Evolutionary conservation across 1,284 basidiomycete genomes (phyloP).

Genomic region (Sporisorium scitamineum): DNA sequence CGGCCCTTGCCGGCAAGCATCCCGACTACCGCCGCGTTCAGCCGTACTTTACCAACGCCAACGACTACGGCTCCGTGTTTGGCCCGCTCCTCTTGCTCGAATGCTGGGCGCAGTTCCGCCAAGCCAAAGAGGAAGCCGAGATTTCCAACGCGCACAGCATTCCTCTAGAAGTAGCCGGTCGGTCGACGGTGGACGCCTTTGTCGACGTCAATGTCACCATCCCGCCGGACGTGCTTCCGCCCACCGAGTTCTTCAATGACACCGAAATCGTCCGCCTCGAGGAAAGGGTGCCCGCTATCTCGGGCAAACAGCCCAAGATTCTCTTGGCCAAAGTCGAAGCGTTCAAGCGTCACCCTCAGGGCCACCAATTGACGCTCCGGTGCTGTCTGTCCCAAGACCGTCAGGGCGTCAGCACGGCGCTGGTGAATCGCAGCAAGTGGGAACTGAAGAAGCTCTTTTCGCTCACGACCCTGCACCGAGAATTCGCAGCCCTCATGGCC

Average conservation of each 20-base stretch:
- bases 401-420: slow-evolving; percentile 61
- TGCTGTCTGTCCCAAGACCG: slow-evolving; percentile 71
- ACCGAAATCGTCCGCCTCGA: slow-evolving; percentile 78
- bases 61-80: slow-evolving; percentile 81
- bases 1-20: slow-evolving; percentile 72
- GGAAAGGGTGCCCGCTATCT: slow-evolving; percentile 83
- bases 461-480: slow-evolving; percentile 90
- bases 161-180: slow-evolving; percentile 46
- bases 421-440: slow-evolving; percentile 78
- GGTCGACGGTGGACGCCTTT: slow-evolving; percentile 54
- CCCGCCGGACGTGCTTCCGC: slow-evolving; percentile 33
- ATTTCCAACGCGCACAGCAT: slow-evolving; percentile 59
- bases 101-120: slow-evolving; percentile 87
- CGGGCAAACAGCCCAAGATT: slow-evolving; percentile 73
- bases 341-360: slow-evolving; percentile 74
- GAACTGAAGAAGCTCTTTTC: slow-evolving; percentile 83
- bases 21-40: slow-evolving; percentile 70
- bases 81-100: slow-evolving; percentile 90
- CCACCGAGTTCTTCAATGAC: slow-evolving; percentile 38
- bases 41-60: slow-evolving; percentile 76
- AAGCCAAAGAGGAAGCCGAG: slow-evolving; percentile 78
- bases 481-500: slow-evolving; percentile 87
- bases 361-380: slow-evolving; percentile 72
- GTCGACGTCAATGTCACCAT: slow-evolving; percentile 53
- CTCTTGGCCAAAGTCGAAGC: slow-evolving; percentile 81